A percentile compares a stretch with the other conserved stretches of the same genome.
Evolutionary conservation across 2,329 filamentous ascomycete genomes (phyloP).

Genomic region (Aspergillus arachidicola): DNA sequence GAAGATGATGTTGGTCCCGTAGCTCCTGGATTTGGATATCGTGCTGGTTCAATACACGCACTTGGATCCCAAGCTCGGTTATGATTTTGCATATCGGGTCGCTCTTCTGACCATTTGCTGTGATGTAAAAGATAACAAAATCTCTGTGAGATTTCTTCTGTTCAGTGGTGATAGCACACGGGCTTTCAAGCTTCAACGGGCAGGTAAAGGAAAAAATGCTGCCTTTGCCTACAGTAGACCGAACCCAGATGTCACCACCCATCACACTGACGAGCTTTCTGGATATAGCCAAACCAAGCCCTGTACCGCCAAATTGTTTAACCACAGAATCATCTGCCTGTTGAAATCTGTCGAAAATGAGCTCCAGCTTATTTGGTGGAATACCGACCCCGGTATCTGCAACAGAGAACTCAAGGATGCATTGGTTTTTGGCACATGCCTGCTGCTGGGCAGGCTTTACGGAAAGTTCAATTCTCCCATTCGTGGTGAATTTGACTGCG

Average conservation of each 20-base stretch:
- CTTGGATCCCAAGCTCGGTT: neutral
- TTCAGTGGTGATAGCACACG: neutral
- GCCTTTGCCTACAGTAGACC: constrained; percentile 81
- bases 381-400: constrained; percentile 92
- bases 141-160: neutral
- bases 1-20: neutral
- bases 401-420: neutral
- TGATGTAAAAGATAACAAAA: neutral
- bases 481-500: constrained; percentile 95
- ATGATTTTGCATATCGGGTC: neutral
- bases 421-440: neutral
- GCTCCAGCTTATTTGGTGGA: constrained; percentile 84
- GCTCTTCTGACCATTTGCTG: neutral
- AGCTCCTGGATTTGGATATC: neutral
- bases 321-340: constrained; percentile 95
- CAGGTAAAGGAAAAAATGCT: constrained; percentile 95
- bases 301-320: constrained; percentile 89
- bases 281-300: constrained; percentile 90
- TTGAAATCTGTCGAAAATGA: constrained; percentile 98
- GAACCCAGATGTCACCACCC: constrained; percentile 92
- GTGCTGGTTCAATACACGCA: neutral
- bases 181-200: constrained; percentile 60
- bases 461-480: constrained; percentile 80
- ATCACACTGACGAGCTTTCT: constrained; percentile 91
- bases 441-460: neutral